Evolutionary conservation across 2,329 filamentous ascomycete species (phyloP).

Genomic region (Fusarium redolens): DNA sequence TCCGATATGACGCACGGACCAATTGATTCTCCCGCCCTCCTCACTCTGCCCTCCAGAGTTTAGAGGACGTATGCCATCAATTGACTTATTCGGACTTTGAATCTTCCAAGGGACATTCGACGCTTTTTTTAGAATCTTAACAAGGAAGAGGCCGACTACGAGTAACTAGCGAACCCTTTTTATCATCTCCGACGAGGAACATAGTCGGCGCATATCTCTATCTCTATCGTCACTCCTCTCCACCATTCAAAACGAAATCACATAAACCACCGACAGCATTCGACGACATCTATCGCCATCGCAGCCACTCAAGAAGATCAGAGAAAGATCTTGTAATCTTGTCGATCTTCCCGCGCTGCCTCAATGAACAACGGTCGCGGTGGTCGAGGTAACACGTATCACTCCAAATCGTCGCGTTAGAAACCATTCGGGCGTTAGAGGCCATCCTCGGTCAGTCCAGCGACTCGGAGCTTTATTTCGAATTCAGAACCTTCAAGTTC

Average conservation of each 20-base stretch:
- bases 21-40: slow-evolving; percentile 29
- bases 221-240: slow-evolving; percentile 31
- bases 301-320: not conserved
- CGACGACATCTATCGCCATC: slow-evolving; percentile 2
- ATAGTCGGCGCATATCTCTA: slow-evolving; percentile 19
- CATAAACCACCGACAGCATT: slow-evolving; percentile 25
- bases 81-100: slow-evolving; percentile 23
- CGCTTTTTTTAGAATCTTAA: not conserved
- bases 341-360: not conserved
- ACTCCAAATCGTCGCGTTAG: slow-evolving; percentile 46
- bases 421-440: slow-evolving; percentile 46
- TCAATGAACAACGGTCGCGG: slow-evolving; percentile 37
- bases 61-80: slow-evolving; percentile 30
- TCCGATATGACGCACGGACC: slow-evolving; percentile 41
- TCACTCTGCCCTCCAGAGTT: slow-evolving; percentile 31
- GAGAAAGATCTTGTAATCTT: not conserved
- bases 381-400: slow-evolving; percentile 34
- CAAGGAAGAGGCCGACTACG: not conserved
- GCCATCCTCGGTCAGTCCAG: slow-evolving; percentile 17
- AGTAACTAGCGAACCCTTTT: not conserved
- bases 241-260: slow-evolving; percentile 33
- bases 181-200: not conserved
- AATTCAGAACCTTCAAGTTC: not conserved
- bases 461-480: not conserved
- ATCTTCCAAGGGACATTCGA: slow-evolving; percentile 6